Percentiles rank a stretch among this genome's conserved stretches.
Evolutionary conservation across 345 rosid genomes (phyloP).

Genomic region (Dimocarpus longan): DNA sequence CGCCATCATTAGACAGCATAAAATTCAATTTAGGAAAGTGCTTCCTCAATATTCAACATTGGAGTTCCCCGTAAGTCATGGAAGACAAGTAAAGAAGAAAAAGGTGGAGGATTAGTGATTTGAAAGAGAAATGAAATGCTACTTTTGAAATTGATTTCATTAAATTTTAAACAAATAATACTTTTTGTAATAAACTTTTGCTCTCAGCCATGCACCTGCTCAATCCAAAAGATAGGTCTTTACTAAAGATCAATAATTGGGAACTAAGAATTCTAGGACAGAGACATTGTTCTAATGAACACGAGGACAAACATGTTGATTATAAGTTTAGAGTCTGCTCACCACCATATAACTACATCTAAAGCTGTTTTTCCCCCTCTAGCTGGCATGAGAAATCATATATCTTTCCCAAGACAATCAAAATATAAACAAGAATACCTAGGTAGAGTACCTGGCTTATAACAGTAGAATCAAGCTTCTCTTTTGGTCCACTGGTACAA

Average conservation of each 20-base stretch:
- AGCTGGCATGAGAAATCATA: background rate
- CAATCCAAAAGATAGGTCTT: background rate
- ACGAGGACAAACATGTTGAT: background rate
- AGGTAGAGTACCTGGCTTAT: constrained; percentile 77
- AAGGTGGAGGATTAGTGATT: background rate
- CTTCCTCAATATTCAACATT: too few relatives aligned
- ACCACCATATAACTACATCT: background rate
- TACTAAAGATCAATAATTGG: background rate
- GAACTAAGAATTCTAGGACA: background rate
- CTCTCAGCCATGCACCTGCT: background rate
- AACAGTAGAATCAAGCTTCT: constrained; percentile 92
- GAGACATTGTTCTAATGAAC: background rate
- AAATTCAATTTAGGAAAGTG: background rate
- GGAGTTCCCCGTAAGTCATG: background rate
- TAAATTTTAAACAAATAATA: background rate
- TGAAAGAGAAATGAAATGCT: background rate
- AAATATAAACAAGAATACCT: constrained; percentile 6
- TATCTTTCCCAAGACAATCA: constrained; percentile 12
- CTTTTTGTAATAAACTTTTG: background rate
- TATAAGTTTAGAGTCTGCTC: background rate
- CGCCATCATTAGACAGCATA: background rate
- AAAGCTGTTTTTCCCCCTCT: background rate
- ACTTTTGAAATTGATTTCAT: background rate
- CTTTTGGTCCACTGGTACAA: constrained; percentile 90
- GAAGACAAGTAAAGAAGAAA: constrained; percentile 1